Evolutionary conservation across 2,329 filamentous ascomycete genomes (phyloP).

Genomic region (Aspergillus aculeatinus): DNA sequence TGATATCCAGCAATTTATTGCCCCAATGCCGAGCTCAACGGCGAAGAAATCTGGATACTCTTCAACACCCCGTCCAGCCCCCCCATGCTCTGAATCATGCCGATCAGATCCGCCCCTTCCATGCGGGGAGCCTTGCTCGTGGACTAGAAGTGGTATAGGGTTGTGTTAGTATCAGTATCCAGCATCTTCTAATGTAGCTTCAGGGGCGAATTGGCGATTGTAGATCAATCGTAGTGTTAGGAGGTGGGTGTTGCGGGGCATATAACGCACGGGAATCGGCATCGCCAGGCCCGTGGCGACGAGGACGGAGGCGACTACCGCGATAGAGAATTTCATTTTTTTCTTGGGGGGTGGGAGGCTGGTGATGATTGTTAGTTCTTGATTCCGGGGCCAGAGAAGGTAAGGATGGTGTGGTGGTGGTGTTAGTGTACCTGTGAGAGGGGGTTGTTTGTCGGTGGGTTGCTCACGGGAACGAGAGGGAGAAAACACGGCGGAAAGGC

Average conservation of each 20-base stretch:
- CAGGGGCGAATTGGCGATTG: neutral
- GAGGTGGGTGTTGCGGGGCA: neutral
- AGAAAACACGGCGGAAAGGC: neutral
- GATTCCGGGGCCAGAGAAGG: too few species aligned
- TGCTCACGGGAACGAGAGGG: neutral
- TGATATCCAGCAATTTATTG: neutral
- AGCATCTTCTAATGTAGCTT: neutral
- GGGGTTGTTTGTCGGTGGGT: too few species aligned
- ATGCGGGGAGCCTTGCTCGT: neutral
- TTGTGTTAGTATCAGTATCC: neutral
- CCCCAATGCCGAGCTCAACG: too few species aligned
- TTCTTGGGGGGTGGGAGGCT: neutral
- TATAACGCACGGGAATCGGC: conserved; percentile 1
- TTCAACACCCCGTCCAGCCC: neutral
- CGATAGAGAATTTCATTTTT: conserved; percentile 10
- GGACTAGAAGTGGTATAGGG: neutral
- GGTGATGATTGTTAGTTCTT: conserved; percentile 5
- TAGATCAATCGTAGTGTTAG: neutral
- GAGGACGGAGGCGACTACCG: conserved; percentile 1
- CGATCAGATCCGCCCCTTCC: neutral
- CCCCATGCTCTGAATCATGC: neutral
- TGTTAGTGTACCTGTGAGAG: too few species aligned
- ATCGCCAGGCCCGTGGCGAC: conserved; percentile 2
- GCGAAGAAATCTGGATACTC: neutral
- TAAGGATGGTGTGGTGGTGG: neutral